phyloP scores from a whole-genome alignment of 106 monocot genomes.

The Dactylorhiza incarnata region DNA sequence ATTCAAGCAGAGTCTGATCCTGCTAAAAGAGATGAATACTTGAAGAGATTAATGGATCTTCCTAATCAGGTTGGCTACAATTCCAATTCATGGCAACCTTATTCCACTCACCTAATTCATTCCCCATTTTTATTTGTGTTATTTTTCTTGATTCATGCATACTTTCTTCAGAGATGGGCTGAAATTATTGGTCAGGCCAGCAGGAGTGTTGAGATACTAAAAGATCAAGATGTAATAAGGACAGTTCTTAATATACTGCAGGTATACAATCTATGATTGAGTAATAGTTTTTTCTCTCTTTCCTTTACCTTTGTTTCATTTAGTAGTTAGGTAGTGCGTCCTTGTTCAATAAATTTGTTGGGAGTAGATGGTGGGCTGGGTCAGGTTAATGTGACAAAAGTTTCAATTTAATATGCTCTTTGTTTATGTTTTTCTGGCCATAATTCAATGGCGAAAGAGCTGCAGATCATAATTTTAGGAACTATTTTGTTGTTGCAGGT shows the following conservation, averaged over 20 bases:
- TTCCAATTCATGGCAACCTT: neutral
- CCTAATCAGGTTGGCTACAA: constrained; percentile 67
- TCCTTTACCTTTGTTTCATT: neutral
- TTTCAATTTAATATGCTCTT: neutral
- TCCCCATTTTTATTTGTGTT: neutral
- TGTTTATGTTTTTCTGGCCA: neutral
- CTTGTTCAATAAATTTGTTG: neutral
- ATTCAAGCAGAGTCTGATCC: constrained; percentile 95
- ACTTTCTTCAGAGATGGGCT: constrained; percentile 68
- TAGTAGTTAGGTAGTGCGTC: neutral
- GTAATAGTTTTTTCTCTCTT: neutral
- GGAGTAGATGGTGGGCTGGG: neutral
- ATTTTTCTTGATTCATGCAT: neutral
- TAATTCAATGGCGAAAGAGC: neutral
- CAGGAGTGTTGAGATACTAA: constrained; percentile 81
- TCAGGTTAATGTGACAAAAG: neutral
- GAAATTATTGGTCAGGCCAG: constrained; percentile 98
- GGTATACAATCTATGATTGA: constrained; percentile 30
- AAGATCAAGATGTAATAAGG: constrained; percentile 90
- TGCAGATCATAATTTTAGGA: neutral
- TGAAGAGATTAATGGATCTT: constrained; percentile 96
- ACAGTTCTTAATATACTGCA: constrained; percentile 95
- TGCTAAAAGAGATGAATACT: constrained; percentile 81
- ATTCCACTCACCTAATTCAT: neutral
- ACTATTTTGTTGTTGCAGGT: neutral